Conservation (phyloP, 371 early-diverging fungal species). For the Batrachochytrium dendrobatidis region DNA sequence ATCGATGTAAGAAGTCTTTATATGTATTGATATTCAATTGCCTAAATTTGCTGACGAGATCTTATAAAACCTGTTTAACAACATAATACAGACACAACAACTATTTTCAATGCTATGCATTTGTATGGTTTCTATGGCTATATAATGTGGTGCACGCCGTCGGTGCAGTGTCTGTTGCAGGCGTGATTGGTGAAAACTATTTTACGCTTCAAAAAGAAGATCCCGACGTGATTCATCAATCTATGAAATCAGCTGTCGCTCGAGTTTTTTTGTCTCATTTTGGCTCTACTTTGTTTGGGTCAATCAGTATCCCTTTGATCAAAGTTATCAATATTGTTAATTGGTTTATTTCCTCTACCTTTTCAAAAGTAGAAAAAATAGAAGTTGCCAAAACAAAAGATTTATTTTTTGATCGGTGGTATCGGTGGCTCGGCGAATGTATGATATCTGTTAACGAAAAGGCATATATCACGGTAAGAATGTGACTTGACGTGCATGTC, state of each 20-base stretch:
- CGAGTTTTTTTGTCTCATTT: background rate
- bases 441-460: background rate
- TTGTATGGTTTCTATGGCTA: conserved; percentile 1
- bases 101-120: background rate
- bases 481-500: background rate
- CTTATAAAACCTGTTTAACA: no score
- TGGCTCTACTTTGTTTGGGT: background rate
- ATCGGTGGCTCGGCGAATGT: no score
- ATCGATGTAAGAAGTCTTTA: background rate
- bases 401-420: background rate
- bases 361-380: background rate
- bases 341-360: background rate
- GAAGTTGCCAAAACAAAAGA: background rate
- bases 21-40: no score
- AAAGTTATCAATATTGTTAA: background rate
- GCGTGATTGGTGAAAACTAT: background rate
- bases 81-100: background rate
- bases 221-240: background rate
- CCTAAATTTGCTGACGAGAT: no score
- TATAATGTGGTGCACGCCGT: background rate
- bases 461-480: background rate
- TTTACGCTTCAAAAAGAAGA: conserved; percentile 2
- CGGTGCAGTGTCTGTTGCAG: background rate
- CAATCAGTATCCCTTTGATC: background rate
- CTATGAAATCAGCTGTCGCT: background rate